These are phyloP conservation scores for Jatropha multifida DNA, from an alignment of 441 rosid genomes.

Conservation along the genomic window DNA sequence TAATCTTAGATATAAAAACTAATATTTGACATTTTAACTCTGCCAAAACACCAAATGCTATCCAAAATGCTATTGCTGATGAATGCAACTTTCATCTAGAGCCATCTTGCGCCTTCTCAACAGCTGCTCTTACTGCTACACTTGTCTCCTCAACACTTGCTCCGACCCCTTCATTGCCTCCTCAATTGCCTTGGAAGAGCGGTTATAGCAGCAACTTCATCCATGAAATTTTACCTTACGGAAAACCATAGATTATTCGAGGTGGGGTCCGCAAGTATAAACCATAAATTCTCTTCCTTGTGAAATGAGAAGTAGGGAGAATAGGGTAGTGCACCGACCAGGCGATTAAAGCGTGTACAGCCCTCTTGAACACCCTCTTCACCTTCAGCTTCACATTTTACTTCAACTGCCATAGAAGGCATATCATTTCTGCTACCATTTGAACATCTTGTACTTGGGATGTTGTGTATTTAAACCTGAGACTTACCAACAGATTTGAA, in stretches of 20 bases:
- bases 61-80: no score
- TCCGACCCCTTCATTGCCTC: constrained; percentile 95
- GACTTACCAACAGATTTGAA: no score
- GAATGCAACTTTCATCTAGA: constrained; percentile 35
- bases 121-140: constrained; percentile 63
- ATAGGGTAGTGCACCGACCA: constrained; percentile 87
- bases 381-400: constrained; percentile 89
- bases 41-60: no score
- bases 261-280: constrained; percentile 74
- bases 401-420: constrained; percentile 78
- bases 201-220: constrained; percentile 72
- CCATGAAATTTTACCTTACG: constrained; percentile 96
- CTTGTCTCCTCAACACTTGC: constrained; percentile 69
- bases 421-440: constrained; percentile 82
- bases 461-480: not conserved
- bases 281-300: constrained; percentile 96
- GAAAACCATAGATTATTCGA: constrained; percentile 91
- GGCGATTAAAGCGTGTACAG: constrained; percentile 85
- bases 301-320: constrained; percentile 80
- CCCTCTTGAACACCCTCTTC: constrained; percentile 98
- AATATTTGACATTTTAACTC: no score
- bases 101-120: constrained; percentile 78
- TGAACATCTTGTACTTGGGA: constrained; percentile 73
- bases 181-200: constrained; percentile 84
- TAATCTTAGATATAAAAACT: not conserved